These are phyloP conservation scores for Populus simonii DNA, from an alignment of 345 rosid genomes.

Conservation along the genomic window DNA sequence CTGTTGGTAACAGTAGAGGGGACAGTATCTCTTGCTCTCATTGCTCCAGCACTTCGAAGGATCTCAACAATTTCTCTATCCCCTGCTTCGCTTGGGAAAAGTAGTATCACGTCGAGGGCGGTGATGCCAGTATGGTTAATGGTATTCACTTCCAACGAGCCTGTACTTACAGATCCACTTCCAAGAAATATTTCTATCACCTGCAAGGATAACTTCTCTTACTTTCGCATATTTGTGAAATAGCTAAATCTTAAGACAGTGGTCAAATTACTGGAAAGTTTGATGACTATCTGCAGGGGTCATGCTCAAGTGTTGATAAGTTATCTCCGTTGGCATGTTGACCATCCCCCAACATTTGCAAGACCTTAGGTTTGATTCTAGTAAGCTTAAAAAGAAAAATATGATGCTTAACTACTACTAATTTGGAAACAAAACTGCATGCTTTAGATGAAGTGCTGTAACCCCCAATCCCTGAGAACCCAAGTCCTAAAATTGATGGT, in stretches of 20 bases:
- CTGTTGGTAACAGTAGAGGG: not conserved
- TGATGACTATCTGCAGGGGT: not conserved
- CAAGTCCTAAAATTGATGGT: not conserved
- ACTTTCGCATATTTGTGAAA: not conserved
- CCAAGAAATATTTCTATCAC: constrained; percentile 9
- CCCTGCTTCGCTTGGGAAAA: constrained; percentile 20
- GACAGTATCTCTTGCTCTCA: not conserved
- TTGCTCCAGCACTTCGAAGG: constrained; percentile 8
- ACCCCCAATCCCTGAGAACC: not conserved
- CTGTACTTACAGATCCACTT: not conserved
- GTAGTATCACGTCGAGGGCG: constrained; percentile 11
- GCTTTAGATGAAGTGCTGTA: not conserved
- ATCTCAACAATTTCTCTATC: constrained; percentile 17
- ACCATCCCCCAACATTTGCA: not conserved
- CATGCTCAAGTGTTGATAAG: not conserved
- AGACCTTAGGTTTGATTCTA: not conserved
- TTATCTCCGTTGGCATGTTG: not conserved
- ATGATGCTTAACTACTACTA: not conserved
- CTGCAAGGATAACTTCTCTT: constrained; percentile 2
- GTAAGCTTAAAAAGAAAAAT: not conserved
- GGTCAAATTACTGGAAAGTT: not conserved
- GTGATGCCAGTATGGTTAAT: constrained; percentile 10
- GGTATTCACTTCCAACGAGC: constrained; percentile 15
- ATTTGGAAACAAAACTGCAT: not conserved
- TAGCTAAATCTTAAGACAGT: not conserved